phyloP scores from a whole-genome alignment of 2,329 filamentous ascomycete species.

The Cercospora sojina region DNA sequence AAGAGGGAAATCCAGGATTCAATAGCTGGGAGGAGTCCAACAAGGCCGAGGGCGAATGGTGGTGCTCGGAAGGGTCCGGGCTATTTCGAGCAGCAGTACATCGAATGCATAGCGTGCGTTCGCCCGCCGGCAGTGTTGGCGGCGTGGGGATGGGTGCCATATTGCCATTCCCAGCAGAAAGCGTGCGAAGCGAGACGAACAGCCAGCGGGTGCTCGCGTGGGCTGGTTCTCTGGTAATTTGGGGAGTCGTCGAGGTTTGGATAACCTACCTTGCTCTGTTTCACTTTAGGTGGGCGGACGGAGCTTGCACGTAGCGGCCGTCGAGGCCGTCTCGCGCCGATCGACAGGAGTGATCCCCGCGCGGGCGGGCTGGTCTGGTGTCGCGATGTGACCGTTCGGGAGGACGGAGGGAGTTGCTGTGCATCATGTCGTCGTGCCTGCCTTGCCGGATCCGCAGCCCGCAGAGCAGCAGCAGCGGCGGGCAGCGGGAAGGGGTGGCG shows the following conservation, averaged over 20 bases:
- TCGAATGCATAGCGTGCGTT: not conserved
- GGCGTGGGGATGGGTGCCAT: not conserved
- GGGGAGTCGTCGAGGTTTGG: not conserved
- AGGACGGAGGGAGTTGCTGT: not conserved
- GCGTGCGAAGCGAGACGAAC: constrained; percentile 2
- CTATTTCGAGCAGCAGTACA: not conserved
- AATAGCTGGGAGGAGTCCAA: not conserved
- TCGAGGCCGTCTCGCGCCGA: not conserved
- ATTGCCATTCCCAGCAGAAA: not conserved
- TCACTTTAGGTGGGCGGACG: constrained; percentile 5
- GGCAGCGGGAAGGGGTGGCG: not conserved
- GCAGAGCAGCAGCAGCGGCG: not conserved
- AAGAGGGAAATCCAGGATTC: not conserved
- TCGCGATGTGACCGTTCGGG: not conserved
- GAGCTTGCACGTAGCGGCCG: not conserved
- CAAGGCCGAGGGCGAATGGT: not conserved
- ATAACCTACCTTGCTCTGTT: constrained; percentile 6
- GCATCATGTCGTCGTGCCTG: not conserved
- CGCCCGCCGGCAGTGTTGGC: not conserved
- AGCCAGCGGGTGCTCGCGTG: not conserved
- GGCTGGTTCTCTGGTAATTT: not conserved
- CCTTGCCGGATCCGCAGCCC: constrained; percentile 1
- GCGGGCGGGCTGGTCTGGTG: constrained; percentile 3
- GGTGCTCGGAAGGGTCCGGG: not conserved
- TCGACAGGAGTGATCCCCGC: constrained; percentile 8